Conservation (phyloP, 768 basidiomycete genomes). For the Pleurotus tuoliensis region DNA sequence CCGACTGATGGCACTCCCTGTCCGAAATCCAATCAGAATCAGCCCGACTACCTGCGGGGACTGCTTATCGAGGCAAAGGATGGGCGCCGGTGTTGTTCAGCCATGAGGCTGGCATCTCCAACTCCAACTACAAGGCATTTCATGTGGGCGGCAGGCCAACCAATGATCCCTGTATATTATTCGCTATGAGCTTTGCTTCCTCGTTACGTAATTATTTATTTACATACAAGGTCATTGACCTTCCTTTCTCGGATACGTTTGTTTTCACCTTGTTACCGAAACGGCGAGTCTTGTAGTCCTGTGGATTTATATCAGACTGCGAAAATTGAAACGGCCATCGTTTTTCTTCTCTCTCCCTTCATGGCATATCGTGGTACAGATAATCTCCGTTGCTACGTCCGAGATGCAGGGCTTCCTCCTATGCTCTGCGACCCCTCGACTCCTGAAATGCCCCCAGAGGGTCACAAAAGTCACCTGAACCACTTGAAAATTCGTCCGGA, state of each 20-base stretch:
- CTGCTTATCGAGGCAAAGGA: constrained; percentile 31
- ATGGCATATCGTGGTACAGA: constrained; percentile 32
- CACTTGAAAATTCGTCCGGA: constrained; percentile 40
- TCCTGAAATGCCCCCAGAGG: constrained; percentile 28
- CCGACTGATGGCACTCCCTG: constrained; percentile 64
- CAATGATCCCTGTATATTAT: too few species aligned
- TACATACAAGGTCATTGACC: constrained; percentile 1
- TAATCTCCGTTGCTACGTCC: constrained; percentile 45
- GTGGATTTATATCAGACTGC: background rate
- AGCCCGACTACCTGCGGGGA: constrained; percentile 47
- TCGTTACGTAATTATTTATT: constrained; percentile 5
- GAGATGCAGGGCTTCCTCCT: constrained; percentile 40
- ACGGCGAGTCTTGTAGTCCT: background rate
- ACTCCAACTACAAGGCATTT: too few species aligned
- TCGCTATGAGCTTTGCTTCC: background rate
- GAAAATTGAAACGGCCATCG: background rate
- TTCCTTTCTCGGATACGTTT: background rate
- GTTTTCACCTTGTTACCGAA: constrained; percentile 3
- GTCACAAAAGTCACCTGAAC: constrained; percentile 46
- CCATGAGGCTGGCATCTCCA: background rate
- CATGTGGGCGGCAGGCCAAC: too few species aligned
- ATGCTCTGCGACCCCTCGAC: constrained; percentile 29
- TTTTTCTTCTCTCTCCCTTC: background rate
- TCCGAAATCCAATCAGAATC: constrained; percentile 68
- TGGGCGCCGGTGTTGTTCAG: background rate